These are phyloP conservation scores for Aspergillus vadensis DNA, from an alignment of 2,329 filamentous ascomycete genomes.

Conservation along the genomic window DNA sequence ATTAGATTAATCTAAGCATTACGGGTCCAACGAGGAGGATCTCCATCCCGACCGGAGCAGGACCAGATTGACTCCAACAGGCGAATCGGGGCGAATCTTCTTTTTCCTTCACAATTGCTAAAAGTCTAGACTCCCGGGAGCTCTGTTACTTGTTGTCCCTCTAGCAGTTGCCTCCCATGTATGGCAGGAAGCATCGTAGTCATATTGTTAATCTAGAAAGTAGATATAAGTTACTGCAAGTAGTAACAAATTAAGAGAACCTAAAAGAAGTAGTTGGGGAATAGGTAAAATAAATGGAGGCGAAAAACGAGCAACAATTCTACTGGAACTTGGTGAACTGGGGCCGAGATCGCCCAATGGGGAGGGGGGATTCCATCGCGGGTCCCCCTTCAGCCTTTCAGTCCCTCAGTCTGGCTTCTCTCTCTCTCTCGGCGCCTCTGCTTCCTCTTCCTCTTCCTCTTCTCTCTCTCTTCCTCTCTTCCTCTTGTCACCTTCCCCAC, in stretches of 20 bases:
- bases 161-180: too few species aligned
- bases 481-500: slow-evolving; percentile 22
- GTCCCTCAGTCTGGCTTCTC: neutral
- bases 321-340: neutral
- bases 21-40: neutral
- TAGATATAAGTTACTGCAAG: too few species aligned
- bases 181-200: too few species aligned
- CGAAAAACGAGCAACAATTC: neutral
- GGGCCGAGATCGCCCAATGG: slow-evolving; percentile 1
- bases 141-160: neutral
- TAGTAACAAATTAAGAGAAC: too few species aligned
- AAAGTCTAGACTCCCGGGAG: neutral
- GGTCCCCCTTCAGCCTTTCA: neutral
- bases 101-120: neutral
- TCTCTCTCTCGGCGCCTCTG: slow-evolving; percentile 5
- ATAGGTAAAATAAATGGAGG: neutral
- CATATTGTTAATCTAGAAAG: too few species aligned
- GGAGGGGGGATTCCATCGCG: neutral
- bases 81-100: neutral
- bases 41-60: neutral
- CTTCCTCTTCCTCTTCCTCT: neutral
- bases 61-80: neutral
- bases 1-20: too few species aligned
- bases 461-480: slow-evolving; percentile 12
- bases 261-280: neutral